Percentiles rank a stretch among this genome's conserved stretches.
Conservation (phyloP, 768 basidiomycete species). For the Fistulinella prunicolor region DNA sequence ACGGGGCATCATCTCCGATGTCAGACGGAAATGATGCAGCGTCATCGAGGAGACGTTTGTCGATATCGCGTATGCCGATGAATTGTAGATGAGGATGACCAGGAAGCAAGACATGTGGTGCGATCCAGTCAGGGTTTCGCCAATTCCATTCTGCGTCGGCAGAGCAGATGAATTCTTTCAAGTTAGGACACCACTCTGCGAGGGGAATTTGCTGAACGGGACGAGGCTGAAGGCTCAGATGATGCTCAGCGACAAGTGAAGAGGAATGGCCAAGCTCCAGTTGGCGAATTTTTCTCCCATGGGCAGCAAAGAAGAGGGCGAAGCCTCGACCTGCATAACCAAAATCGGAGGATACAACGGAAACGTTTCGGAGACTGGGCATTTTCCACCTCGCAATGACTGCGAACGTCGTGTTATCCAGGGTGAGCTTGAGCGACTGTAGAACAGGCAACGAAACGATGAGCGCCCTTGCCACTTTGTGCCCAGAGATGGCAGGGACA, state of each 20-base stretch:
- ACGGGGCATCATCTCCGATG: conserved; percentile 44
- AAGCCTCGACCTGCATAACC: conserved; percentile 67
- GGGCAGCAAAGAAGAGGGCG: conserved; percentile 59
- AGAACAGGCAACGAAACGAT: conserved; percentile 54
- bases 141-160: conserved; percentile 83
- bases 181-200: conserved; percentile 67
- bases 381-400: conserved; percentile 66
- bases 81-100: conserved; percentile 58
- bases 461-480: conserved; percentile 17
- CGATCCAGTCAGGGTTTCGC: conserved; percentile 77
- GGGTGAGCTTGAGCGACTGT: conserved; percentile 64
- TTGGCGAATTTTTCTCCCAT: conserved; percentile 59
- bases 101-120: conserved; percentile 69
- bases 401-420: conserved; percentile 69
- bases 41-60: conserved; percentile 55
- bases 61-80: conserved; percentile 72
- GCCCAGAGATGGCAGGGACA: conserved; percentile 39
- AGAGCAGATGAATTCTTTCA: conserved; percentile 67
- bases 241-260: conserved; percentile 64
- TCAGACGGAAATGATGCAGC: conserved; percentile 31
- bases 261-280: conserved; percentile 73
- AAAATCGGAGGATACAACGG: conserved; percentile 69
- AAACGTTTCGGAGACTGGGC: conserved; percentile 60
- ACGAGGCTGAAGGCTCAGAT: conserved; percentile 47
- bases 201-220: conserved; percentile 43